These are phyloP conservation scores for Sedum album DNA, from an alignment of 164 flowering plant species.

Conservation along the genomic window DNA sequence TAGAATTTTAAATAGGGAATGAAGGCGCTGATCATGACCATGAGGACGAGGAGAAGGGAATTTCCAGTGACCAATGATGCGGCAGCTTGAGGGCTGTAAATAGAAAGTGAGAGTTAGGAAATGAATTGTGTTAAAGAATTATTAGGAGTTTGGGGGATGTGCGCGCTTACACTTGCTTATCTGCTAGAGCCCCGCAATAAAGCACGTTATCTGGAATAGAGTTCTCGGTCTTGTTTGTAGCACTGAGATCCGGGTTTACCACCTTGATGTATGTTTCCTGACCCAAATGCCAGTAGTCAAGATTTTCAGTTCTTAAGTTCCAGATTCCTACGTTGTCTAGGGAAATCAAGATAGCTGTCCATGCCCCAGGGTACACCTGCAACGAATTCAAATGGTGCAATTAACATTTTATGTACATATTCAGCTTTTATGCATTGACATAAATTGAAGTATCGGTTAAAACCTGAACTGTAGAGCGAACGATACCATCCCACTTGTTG, in stretches of 20 bases:
- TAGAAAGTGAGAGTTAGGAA: neutral
- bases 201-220: constrained; percentile 73
- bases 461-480: neutral
- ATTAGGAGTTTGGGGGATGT: neutral
- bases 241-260: constrained; percentile 52
- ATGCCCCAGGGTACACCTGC: constrained; percentile 65
- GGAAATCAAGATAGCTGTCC: constrained; percentile 81
- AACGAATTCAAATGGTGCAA: neutral
- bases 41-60: neutral
- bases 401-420: too few relatives aligned
- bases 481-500: neutral
- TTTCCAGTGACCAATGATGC: neutral
- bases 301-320: constrained; percentile 86
- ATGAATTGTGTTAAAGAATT: neutral
- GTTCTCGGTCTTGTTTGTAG: constrained; percentile 57
- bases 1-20: neutral
- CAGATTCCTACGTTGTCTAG: constrained; percentile 84
- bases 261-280: constrained; percentile 79
- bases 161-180: constrained; percentile 49
- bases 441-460: neutral
- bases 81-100: neutral
- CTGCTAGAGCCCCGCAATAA: constrained; percentile 59
- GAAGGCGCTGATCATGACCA: neutral
- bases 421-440: neutral
- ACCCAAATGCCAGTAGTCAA: constrained; percentile 88